phyloP scores from a whole-genome alignment of 2,329 filamentous ascomycete genomes.

The Fusarium fujikuroi region DNA sequence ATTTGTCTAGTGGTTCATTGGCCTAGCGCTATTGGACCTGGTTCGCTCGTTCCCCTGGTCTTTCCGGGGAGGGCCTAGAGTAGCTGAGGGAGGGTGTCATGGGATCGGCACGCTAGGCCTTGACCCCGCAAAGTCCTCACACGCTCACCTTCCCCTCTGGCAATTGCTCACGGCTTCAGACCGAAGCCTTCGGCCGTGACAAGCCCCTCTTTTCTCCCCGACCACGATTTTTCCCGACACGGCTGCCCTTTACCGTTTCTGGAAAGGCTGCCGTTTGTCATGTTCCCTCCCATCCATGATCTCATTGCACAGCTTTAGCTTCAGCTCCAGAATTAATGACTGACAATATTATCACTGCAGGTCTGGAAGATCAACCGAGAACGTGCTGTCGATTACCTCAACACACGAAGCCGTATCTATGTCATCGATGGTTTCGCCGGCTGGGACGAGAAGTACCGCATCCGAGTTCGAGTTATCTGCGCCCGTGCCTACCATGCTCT shows the following conservation, averaged over 20 bases:
- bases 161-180: conserved; percentile 29
- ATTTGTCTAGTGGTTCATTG: conserved; percentile 32
- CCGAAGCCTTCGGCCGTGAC: conserved; percentile 36
- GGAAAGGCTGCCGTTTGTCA: conserved; percentile 20
- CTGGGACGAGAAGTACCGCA: conserved; percentile 98
- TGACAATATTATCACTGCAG: conserved; percentile 60
- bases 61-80: conserved; percentile 12
- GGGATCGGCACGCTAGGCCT: conserved; percentile 36
- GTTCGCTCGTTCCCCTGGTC: conserved; percentile 38
- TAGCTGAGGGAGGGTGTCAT: conserved; percentile 38
- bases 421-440: conserved; percentile 97
- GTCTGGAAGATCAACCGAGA: conserved; percentile 99
- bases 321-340: conserved; percentile 6
- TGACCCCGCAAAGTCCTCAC: conserved; percentile 40
- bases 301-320: conserved; percentile 6
- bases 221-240: conserved; percentile 42
- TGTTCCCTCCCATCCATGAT: neutral
- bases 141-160: conserved; percentile 30
- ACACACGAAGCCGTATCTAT: conserved; percentile 98
- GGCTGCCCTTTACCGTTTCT: conserved; percentile 12
- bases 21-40: conserved; percentile 24
- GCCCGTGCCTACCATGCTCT: conserved; percentile 99
- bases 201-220: conserved; percentile 37
- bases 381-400: conserved; percentile 98
- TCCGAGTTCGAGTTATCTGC: conserved; percentile 97